Percentiles rank a stretch among this genome's conserved stretches.
Evolutionary conservation across 768 basidiomycete genomes (phyloP).

Genomic region (Podaxis sp.): DNA sequence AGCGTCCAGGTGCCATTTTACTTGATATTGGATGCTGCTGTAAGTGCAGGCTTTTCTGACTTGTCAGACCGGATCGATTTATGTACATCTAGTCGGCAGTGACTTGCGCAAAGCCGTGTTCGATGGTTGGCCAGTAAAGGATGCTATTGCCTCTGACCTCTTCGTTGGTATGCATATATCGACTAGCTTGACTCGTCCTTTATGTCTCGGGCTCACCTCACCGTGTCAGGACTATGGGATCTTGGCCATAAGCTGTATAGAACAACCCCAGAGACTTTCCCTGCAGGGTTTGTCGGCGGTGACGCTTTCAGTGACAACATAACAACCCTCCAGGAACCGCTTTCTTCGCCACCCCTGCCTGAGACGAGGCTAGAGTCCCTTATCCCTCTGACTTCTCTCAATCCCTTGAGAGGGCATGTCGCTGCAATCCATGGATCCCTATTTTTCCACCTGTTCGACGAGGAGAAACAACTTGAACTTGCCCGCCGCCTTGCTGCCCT

Average conservation of each 20-base stretch:
- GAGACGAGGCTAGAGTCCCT: slow-evolving; percentile 13
- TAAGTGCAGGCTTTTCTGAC: slow-evolving; percentile 17
- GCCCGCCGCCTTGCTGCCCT: slow-evolving; percentile 31
- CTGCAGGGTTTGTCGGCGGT: slow-evolving; percentile 53
- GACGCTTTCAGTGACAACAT: slow-evolving; percentile 48
- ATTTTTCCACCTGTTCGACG: slow-evolving; percentile 38
- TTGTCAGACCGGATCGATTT: neutral
- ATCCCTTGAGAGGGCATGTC: slow-evolving; percentile 38
- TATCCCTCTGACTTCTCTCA: slow-evolving; percentile 24
- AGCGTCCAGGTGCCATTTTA: slow-evolving; percentile 31
- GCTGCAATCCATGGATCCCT: slow-evolving; percentile 44
- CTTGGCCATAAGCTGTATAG: slow-evolving; percentile 60
- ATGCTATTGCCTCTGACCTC: slow-evolving; percentile 38
- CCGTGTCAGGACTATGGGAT: slow-evolving; percentile 51
- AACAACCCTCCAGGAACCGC: slow-evolving; percentile 31
- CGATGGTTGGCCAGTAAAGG: slow-evolving; percentile 37
- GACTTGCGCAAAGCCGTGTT: slow-evolving; percentile 36
- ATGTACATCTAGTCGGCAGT: slow-evolving; percentile 33
- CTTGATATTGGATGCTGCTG: slow-evolving; percentile 45
- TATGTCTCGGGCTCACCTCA: neutral
- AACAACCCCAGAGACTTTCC: slow-evolving; percentile 49
- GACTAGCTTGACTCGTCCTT: neutral
- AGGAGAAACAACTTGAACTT: slow-evolving; percentile 30
- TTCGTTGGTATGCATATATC: slow-evolving; percentile 23
- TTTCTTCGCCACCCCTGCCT: slow-evolving; percentile 15